phyloP scores from a whole-genome alignment of 441 rosid genomes.

The Lepidium campestre region DNA sequence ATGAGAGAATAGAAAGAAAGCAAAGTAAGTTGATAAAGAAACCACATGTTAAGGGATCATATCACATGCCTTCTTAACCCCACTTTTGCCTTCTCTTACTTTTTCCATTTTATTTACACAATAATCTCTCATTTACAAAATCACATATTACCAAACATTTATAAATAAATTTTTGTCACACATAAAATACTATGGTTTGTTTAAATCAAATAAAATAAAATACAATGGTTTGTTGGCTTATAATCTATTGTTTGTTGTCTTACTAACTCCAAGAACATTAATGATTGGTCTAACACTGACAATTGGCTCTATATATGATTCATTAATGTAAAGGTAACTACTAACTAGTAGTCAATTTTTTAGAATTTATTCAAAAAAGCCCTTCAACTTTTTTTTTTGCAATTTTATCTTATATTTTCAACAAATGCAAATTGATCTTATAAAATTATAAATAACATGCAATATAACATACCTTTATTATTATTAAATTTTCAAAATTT shows the following conservation, averaged over 20 bases:
- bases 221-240: not conserved
- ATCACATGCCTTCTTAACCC: slow-evolving; percentile 32
- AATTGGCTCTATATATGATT: not conserved
- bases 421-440: too few species aligned
- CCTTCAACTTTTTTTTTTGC: too few species aligned
- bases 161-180: not conserved
- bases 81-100: slow-evolving; percentile 20
- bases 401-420: too few species aligned
- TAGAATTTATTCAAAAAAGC: too few species aligned
- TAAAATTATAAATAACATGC: too few species aligned
- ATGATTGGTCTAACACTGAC: slow-evolving; percentile 20
- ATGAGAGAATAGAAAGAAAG: slow-evolving; percentile 14
- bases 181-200: not conserved
- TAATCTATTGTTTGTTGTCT: not conserved
- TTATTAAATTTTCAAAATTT: too few species aligned
- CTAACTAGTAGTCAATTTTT: not conserved
- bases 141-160: slow-evolving; percentile 14
- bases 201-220: too few species aligned
- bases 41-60: slow-evolving; percentile 30
- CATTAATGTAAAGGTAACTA: not conserved
- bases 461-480: too few species aligned
- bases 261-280: slow-evolving; percentile 13
- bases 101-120: not conserved
- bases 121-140: not conserved
- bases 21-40: slow-evolving; percentile 13